Evolutionary conservation across 2,329 filamentous ascomycete species (phyloP), one percentile per base, ranked within the genome.

Genomic region (Clarireedia homoeocarpa): DNA sequence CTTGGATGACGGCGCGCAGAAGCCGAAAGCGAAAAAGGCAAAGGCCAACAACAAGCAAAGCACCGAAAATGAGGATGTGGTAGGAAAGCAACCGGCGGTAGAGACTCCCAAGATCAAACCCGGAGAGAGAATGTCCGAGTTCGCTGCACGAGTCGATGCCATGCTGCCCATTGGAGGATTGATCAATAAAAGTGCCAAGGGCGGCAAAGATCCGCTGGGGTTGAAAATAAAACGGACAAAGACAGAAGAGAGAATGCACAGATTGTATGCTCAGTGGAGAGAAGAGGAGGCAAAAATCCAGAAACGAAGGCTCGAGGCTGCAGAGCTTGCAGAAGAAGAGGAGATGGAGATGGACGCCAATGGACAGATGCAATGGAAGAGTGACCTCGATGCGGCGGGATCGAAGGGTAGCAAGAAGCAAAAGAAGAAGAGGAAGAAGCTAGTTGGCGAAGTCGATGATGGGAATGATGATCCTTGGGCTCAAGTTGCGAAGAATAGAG

Each of bases 231-330:
- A 82, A 60, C 78, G 82, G 51, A 96, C 91, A 5, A 86, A 85
- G 70, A 94, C 91, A 66, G 91, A 96, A 73, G 87, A 84, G 69
- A 85, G 86, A 62, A 85, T 96, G 76, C 84, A 85, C 64, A 88
- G 88, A 66, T 78, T 89, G 61, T 89, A 91, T 69, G 85, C 86
- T 46, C 88, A 92, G 63, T 91, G 88, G 79, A 76, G 80, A 53
- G 84, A 84, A 62, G 80, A 86, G 64, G 86, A 88, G 23, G 75
- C 74, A 51, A 83, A 82, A 46, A 66, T 67, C 6, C 61, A 69
- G 30, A 67, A 71, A 48, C 63, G 61, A 49, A 45, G 62, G n/a
- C 56, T 63, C 40, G 67, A 67, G 20, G 65, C 58, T 1, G 26
- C 55, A 10, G 69, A 71, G 46, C 23, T 66, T n/a, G 63, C 63